Evolutionary conservation across 306 rosid species (phyloP).

Genomic region (Lathyrus sativus): DNA sequence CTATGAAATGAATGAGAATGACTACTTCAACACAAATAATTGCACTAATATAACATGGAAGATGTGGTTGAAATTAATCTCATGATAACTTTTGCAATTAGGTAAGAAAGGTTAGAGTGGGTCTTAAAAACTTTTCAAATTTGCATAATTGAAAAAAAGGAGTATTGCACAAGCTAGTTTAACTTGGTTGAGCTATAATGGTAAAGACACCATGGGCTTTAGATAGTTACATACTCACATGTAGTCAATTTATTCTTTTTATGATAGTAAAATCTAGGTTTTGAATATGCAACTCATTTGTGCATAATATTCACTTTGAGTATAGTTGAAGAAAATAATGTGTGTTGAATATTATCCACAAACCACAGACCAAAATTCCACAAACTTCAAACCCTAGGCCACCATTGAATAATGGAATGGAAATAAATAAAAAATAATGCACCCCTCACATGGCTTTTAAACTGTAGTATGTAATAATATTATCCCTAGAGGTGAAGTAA

Average conservation of each 20-base stretch:
- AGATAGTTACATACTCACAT: not conserved
- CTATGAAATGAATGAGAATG: not conserved
- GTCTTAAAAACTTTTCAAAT: constrained; percentile 5
- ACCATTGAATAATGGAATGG: not conserved
- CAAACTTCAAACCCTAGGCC: not conserved
- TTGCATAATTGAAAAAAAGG: constrained; percentile 15
- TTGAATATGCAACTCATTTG: constrained; percentile 28
- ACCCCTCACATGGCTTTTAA: constrained; percentile 22
- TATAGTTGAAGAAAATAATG: constrained; percentile 48
- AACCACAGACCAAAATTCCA: constrained; percentile 13
- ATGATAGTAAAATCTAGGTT: constrained; percentile 32
- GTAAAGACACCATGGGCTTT: not conserved
- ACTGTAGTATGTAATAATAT: constrained; percentile 6
- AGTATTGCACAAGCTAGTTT: constrained; percentile 32
- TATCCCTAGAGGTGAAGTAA: constrained; percentile 6
- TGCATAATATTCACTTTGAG: constrained; percentile 39
- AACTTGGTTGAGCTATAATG: constrained; percentile 26
- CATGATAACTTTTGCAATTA: constrained; percentile 33
- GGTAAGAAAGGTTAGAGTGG: constrained; percentile 37
- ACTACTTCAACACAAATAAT: constrained; percentile 17
- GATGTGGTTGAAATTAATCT: constrained; percentile 26
- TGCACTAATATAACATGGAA: constrained; percentile 14
- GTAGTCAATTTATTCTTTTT: constrained; percentile 5
- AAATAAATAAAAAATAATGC: not conserved
- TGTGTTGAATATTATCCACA: constrained; percentile 30